Conservation (phyloP, 768 basidiomycete species). For the Pulveroboletus frians region DNA sequence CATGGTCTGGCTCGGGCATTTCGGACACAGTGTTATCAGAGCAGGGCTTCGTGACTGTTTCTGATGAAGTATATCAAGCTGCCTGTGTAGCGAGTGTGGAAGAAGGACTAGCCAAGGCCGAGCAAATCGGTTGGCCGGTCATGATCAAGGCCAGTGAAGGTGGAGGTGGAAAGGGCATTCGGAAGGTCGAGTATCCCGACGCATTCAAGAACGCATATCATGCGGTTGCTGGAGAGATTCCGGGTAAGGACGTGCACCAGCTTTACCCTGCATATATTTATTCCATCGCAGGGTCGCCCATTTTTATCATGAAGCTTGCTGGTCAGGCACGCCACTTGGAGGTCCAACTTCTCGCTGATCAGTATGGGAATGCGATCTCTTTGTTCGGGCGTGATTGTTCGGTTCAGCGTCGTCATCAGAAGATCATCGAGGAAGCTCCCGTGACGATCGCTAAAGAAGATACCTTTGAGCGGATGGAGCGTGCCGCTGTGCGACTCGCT, state of each 20-base stretch:
- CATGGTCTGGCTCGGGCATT: slow-evolving; percentile 97
- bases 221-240: slow-evolving; percentile 94
- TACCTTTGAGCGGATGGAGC: slow-evolving; percentile 96
- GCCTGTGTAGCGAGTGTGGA: slow-evolving; percentile 89
- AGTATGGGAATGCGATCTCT: slow-evolving; percentile 98
- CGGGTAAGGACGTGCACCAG: slow-evolving; percentile 51
- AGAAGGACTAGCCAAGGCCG: slow-evolving; percentile 77
- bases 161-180: slow-evolving; percentile 97
- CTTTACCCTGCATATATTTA: slow-evolving; percentile 6
- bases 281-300: slow-evolving; percentile 73
- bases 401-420: slow-evolving; percentile 98
- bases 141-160: slow-evolving; percentile 99
- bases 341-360: slow-evolving; percentile 96
- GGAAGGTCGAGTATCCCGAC: slow-evolving; percentile 84
- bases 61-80: slow-evolving; percentile 79
- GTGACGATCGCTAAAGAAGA: slow-evolving; percentile 93
- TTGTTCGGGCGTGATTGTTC: slow-evolving; percentile 99
- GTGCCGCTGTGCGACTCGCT: slow-evolving; percentile 97
- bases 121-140: slow-evolving; percentile 90
- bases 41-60: slow-evolving; percentile 89
- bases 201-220: slow-evolving; percentile 92
- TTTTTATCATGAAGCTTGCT: slow-evolving; percentile 99
- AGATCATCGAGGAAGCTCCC: slow-evolving; percentile 99
- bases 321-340: slow-evolving; percentile 96
- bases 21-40: slow-evolving; percentile 78